Percentiles rank a stretch among this genome's conserved stretches.
Evolutionary conservation across 176 grass and related monocot genomes (phyloP).

Genomic region (Poa pratensis): DNA sequence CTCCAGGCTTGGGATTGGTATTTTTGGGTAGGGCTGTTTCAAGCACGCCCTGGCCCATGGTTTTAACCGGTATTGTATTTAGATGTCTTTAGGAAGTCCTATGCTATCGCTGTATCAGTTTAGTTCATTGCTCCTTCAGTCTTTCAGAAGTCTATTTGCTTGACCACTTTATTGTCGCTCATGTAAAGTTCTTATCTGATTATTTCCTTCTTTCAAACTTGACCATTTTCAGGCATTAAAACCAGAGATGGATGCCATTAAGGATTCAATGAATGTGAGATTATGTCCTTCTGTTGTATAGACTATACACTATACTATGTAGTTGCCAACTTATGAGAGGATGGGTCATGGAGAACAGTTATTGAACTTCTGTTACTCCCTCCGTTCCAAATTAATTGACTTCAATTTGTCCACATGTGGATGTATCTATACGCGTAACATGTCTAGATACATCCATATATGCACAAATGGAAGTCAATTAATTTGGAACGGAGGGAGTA

Average conservation of each 20-base stretch:
- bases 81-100: neutral
- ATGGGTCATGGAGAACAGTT: conserved; percentile 19
- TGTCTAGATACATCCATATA: too few relatives aligned
- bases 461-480: too few relatives aligned
- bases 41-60: neutral
- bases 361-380: conserved; percentile 31
- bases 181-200: conserved; percentile 20
- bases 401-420: too few relatives aligned
- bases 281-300: conserved; percentile 37
- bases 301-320: conserved; percentile 25
- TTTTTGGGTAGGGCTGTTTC: neutral
- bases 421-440: too few relatives aligned
- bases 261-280: conserved; percentile 68
- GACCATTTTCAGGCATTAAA: conserved; percentile 61
- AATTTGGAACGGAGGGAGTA: too few relatives aligned
- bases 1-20: neutral
- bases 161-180: conserved; percentile 13
- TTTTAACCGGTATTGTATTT: neutral
- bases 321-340: conserved; percentile 35
- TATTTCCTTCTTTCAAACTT: conserved; percentile 33
- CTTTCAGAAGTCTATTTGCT: neutral
- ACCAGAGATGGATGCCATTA: conserved; percentile 79
- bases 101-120: conserved; percentile 21
- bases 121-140: conserved; percentile 1
- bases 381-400: too few relatives aligned